Evolutionary conservation across 2,329 filamentous ascomycete genomes (phyloP), one percentile per base, ranked within the genome.

Genomic region (Penicillium sp.): DNA sequence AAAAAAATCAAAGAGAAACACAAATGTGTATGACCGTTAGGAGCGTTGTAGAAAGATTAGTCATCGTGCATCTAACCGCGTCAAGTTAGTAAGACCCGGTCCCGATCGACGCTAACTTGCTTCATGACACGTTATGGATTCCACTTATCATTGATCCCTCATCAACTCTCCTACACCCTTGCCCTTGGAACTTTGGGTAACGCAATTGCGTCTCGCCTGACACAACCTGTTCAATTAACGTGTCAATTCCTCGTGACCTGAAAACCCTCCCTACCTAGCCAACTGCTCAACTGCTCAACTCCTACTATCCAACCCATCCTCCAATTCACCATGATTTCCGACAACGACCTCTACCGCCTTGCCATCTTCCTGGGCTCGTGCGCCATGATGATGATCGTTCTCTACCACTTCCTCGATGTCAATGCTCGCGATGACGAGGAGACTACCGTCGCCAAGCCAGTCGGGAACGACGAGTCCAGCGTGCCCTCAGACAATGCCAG

Each of bases 351-450:
- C 69, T 97, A 98, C 83, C 85, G 85, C 61, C 86, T 99, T 29
- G 93, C 95, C 75, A 87, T 98, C 75, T 93, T 97, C 75, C 90
- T 99, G 58, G 95, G 95, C 79, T 90, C 87, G 54, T 85, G 88
- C 41, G 87, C 93, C 62, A 93, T 98, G 90, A 81, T 97, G 45
- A 84, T 99, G 60, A 97, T 98, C 64, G 87, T 99, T 29, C 78
- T 96, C 27, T 98, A 99, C 78, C 92, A 98, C 77, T 98, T 96
- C 79, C 87, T 99, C 69, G 93, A 98, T 75, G 85, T 96, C 80
- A 98, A 99, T 72, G 86, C 91, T n/a, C 81, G 83, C 63, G 83
- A 88, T 57, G 77, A 80, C 43, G 64, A 68, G 8, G 47, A 59
- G 3, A 31, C 53, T 19, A 33, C 54, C 10, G 24, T 44, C 35